Conservation (phyloP, 352 stramenopile species). For the Aphanomyces euteiches region DNA sequence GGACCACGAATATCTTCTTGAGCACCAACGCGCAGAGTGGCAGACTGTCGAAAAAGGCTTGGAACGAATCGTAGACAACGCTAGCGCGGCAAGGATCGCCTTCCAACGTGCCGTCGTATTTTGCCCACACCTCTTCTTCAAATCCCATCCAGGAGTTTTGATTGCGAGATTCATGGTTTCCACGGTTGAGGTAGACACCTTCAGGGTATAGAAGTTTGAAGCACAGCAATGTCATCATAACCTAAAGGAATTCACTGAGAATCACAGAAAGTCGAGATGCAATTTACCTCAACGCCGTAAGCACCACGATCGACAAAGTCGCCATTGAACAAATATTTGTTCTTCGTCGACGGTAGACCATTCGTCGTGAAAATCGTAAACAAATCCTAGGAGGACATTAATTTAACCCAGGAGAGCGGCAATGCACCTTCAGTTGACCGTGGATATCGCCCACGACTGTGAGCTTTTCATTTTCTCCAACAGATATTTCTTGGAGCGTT, state of each 20-base stretch:
- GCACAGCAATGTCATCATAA: constrained; percentile 66
- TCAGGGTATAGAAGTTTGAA: constrained; percentile 83
- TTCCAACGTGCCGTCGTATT: constrained; percentile 56
- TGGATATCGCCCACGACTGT: constrained; percentile 92
- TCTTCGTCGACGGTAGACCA: constrained; percentile 82
- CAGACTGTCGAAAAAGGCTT: constrained; percentile 75
- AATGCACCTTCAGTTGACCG: constrained; percentile 70
- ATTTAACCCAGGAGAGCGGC: not conserved
- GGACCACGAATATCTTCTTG: constrained; percentile 91
- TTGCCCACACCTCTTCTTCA: constrained; percentile 83
- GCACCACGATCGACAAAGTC: constrained; percentile 94
- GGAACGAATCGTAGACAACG: constrained; percentile 33
- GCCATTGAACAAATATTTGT: constrained; percentile 96
- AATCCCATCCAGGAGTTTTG: constrained; percentile 94
- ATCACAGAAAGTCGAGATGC: constrained; percentile 30
- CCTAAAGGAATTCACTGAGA: constrained; percentile 31
- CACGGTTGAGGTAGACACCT: constrained; percentile 88
- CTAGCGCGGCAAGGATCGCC: constrained; percentile 25
- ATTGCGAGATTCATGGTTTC: constrained; percentile 94
- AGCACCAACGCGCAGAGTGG: constrained; percentile 89
- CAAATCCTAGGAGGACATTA: constrained; percentile 66
- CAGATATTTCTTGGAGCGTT: constrained; percentile 84
- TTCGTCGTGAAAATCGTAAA: constrained; percentile 94
- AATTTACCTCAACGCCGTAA: constrained; percentile 78
- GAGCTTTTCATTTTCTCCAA: constrained; percentile 83